phyloP scores from a whole-genome alignment of 1,139 yeast species.

The Pichia sp. region DNA sequence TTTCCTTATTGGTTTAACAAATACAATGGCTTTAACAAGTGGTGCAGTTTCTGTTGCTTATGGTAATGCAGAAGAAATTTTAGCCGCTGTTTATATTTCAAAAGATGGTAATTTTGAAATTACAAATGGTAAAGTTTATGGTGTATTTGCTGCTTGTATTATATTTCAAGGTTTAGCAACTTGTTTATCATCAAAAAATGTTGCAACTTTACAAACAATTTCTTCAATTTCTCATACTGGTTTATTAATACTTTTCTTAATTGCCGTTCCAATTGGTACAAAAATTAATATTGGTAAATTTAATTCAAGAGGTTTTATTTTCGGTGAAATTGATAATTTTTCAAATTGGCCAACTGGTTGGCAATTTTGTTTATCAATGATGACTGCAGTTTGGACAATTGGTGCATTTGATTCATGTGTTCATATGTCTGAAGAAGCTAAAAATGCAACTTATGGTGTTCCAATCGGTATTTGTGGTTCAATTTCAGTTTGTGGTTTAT shows the following conservation, averaged over 20 bases:
- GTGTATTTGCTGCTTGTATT: constrained; percentile 49
- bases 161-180: constrained; percentile 41
- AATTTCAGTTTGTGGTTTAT: constrained; percentile 50
- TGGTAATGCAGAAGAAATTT: constrained; percentile 50
- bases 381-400: constrained; percentile 64
- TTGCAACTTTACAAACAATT: constrained; percentile 53
- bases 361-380: constrained; percentile 53
- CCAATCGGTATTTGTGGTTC: constrained; percentile 59
- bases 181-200: constrained; percentile 43
- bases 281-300: constrained; percentile 26
- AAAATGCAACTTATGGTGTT: constrained; percentile 58
- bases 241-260: constrained; percentile 49
- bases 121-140: constrained; percentile 45
- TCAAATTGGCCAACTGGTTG: constrained; percentile 64
- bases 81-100: constrained; percentile 47
- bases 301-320: constrained; percentile 43
- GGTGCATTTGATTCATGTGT: constrained; percentile 68
- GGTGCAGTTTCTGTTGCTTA: constrained; percentile 56
- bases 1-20: constrained; percentile 53
- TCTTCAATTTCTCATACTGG: constrained; percentile 52
- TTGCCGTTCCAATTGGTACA: constrained; percentile 62
- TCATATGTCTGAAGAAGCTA: constrained; percentile 69
- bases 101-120: constrained; percentile 42
- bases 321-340: constrained; percentile 47
- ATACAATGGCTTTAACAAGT: constrained; percentile 51